Conservation (phyloP, 2,329 filamentous ascomycete genomes). For the Fusarium coicis region DNA sequence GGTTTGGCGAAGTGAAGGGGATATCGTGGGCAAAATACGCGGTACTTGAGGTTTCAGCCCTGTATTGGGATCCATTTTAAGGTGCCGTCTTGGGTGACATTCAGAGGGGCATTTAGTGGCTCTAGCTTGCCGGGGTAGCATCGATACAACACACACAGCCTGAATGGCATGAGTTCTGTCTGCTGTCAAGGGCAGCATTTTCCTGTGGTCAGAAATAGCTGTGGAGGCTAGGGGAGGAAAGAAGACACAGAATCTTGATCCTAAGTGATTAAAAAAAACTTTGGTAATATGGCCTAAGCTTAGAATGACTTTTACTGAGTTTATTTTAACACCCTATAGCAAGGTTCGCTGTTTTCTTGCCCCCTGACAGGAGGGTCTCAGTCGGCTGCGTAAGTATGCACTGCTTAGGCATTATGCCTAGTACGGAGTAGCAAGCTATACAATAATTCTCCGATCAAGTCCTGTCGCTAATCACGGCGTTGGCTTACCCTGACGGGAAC, state of each 20-base stretch:
- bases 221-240: too few species aligned
- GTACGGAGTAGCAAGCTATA: background rate
- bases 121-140: background rate
- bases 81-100: background rate
- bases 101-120: background rate
- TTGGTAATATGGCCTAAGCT: too few species aligned
- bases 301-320: too few species aligned
- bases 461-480: background rate
- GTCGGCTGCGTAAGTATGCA: fast-evolving
- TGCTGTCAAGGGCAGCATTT: background rate
- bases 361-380: too few species aligned
- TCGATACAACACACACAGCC: background rate
- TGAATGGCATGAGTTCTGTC: background rate
- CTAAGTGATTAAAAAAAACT: too few species aligned
- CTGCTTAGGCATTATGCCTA: background rate
- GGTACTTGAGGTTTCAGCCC: background rate
- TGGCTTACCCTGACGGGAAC: background rate
- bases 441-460: background rate
- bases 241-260: too few species aligned
- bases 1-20: fast-evolving
- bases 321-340: too few species aligned
- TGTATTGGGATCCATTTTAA: background rate
- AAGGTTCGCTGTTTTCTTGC: too few species aligned
- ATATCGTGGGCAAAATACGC: background rate
- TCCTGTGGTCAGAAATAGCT: too few species aligned